phyloP scores from a whole-genome alignment of 1,139 yeast species.

The Debaryomyces sp. region DNA sequence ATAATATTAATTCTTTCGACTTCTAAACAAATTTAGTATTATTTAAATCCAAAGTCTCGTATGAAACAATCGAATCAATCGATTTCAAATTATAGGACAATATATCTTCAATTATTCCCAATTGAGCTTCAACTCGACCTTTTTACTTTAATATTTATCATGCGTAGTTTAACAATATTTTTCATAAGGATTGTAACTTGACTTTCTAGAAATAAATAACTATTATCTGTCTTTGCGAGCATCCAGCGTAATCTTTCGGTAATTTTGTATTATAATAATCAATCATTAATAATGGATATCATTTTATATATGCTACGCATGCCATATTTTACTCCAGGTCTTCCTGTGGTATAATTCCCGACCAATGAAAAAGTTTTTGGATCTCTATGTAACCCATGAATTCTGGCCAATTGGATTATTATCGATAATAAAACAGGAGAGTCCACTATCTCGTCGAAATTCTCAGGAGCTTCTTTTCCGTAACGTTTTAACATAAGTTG shows the following conservation, averaged over 20 bases:
- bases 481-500: too few species aligned
- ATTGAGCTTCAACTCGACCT: not conserved
- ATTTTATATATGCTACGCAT: not conserved
- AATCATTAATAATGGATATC: not conserved
- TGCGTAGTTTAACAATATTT: not conserved
- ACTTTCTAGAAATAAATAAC: not conserved
- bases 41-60: not conserved
- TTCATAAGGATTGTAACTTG: not conserved
- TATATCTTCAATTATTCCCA: not conserved
- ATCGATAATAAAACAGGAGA: too few species aligned
- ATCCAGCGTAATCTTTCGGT: not conserved
- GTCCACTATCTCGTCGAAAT: too few species aligned
- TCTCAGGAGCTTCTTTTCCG: too few species aligned
- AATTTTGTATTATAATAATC: not conserved
- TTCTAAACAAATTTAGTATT: not conserved
- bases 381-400: too few species aligned
- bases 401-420: too few species aligned
- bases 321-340: not conserved
- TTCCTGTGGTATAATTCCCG: not conserved
- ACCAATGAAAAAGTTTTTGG: not conserved
- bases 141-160: not conserved
- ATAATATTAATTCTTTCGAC: not conserved
- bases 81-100: not conserved
- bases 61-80: not conserved
- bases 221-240: not conserved